Base-by-base conservation (phyloP, 352 stramenopile species). In the Peronospora farinosa region DNA sequence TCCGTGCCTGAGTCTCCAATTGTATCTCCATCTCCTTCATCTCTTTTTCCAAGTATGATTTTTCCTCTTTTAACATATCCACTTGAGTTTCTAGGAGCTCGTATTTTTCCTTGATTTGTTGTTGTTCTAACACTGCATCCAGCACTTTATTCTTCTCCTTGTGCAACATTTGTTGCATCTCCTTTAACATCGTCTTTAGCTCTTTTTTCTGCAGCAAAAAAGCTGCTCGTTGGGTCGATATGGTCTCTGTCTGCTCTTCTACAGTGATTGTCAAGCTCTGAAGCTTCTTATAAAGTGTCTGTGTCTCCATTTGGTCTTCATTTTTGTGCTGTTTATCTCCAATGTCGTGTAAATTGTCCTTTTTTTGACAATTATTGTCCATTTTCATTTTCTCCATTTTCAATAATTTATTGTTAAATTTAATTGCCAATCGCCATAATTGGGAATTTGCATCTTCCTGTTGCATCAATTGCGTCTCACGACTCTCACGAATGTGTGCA, bases 381-480 rank as follows among this genome's bases (percentile, higher is more conserved):
- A 11, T 16, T 13, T 33, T 16, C 49, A 45, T 46, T 60, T 11
- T 10, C 3, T 11, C 23, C 51, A 60, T 45, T 53, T 56, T 23
- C n/a, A 27, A 11, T 17, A 67, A 13, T 49, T 19, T 33, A 32
- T 15, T 31, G 13, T 67, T 48, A 25, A 54, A 63, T 17, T 47
- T 21, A 19, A 38, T 12, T 7, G 38, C 44, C 21, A 60, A 1
- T 19, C 48, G 53, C 48, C 21, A 60, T 41, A 63, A 57, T 47
- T 64, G 54, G 8, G 43, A 37, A 35, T 30, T 41, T 5, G 12
- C 12, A 35, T 69, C 60, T 47, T 77, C 67, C 4, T 55, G 42
- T 23, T 71, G 57, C 51, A 68, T 68, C 15, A 46, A 44, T 31
- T 63, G 63, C 44, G 47, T 57, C 52, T 62, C 58, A 0, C 45